Base-by-base conservation (phyloP, 2,329 filamentous ascomycete species). In the Ophiostoma australiae region DNA sequence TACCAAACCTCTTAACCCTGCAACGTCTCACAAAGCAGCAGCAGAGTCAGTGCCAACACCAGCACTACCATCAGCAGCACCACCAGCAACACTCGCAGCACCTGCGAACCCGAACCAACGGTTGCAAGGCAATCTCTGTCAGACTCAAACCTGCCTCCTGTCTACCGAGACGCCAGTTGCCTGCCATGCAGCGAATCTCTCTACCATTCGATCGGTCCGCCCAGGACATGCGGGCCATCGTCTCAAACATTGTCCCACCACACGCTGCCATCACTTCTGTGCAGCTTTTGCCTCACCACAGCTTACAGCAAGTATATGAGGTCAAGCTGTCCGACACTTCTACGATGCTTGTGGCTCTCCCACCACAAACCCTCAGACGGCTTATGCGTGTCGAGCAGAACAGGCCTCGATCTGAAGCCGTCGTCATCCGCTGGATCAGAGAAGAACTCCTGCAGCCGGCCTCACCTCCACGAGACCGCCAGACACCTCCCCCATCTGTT, bases 341-440 rank as follows among this genome's bases (percentile, higher is more conserved):
- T 20, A 77, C 74, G 11, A 75, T 86, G 33, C 72, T 82, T 37
- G 78, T 86, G 58, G 79, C 81, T 48, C 75, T 84, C 4, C 77
- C 83, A n/a, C 82, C 82, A 7, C 77, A 79, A 48, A 74, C 79
- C n/a, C 78, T 80, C 72, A 76, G 81, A 68, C 80, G 81, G 70
- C 77, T 85, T 37, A 78, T 87, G 41, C 81, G 84, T 39, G 82
- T 78, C 68, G 85, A 87, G 75, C 80, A 80, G 67, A 79, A 76
- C 48, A 79, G 82, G 61, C 77, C 83, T 68, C 76, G 77, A 33
- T 81, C 83, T 31, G 84, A 86, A 74, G 81, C 81, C 11, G 76
- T 79, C 10, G 74, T 84, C 1, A 74, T 86, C 52, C 78, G 76
- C 70, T 87, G 84, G 84, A 77, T 86, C 27, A 77, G 78, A 52